phyloP scores from a whole-genome alignment of 2,329 filamentous ascomycete genomes.

The Fusarium subtropicale region DNA sequence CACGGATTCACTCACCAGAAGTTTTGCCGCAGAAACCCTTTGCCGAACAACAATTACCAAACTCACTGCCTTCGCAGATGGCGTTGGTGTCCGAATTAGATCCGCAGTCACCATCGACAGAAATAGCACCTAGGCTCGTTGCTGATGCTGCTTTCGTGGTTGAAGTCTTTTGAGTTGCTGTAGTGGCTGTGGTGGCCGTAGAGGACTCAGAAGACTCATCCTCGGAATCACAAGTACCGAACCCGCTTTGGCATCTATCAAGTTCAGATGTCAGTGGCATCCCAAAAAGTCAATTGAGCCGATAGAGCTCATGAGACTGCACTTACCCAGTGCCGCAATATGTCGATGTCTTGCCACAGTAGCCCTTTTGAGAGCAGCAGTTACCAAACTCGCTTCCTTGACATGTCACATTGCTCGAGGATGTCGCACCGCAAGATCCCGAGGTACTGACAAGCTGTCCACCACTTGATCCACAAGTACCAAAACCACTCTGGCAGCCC shows the following conservation, averaged over 20 bases:
- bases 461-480: slow-evolving; percentile 1
- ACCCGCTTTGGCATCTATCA: background rate
- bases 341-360: slow-evolving; percentile 2
- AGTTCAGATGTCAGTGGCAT: background rate
- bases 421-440: slow-evolving; percentile 3
- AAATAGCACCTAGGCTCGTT: background rate
- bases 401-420: slow-evolving; percentile 4
- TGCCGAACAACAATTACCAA: background rate
- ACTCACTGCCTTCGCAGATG: background rate
- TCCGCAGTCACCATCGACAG: background rate
- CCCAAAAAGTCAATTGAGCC: fast-evolving
- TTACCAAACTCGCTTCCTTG: slow-evolving; percentile 6
- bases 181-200: background rate
- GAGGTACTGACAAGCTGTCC: slow-evolving; percentile 13
- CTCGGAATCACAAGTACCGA: background rate
- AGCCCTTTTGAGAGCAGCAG: slow-evolving; percentile 1
- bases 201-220: background rate
- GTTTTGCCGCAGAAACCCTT: background rate
- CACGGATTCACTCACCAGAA: background rate
- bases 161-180: background rate
- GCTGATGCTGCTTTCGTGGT: background rate
- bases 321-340: slow-evolving; percentile 8
- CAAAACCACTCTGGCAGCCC: slow-evolving; percentile 13
- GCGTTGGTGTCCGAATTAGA: background rate
- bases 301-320: fast-evolving